A percentile compares a stretch with the other conserved stretches of the same genome.
These are phyloP conservation scores for Trichoderma arundinaceum DNA, from an alignment of 2,329 filamentous ascomycete genomes.

Conservation along the genomic window DNA sequence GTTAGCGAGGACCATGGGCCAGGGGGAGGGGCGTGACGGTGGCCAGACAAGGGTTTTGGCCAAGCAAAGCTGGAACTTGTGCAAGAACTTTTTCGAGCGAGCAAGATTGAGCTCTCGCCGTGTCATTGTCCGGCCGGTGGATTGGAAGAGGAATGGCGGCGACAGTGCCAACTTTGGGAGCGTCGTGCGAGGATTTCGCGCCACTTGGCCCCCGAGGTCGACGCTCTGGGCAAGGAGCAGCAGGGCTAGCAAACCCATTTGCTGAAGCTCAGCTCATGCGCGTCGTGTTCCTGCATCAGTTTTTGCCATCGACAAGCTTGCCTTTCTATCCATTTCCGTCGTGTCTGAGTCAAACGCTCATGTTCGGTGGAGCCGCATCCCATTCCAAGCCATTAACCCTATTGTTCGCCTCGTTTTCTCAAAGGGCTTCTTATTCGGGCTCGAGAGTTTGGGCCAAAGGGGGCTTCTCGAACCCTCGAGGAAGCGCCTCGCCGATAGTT, in stretches of 20 bases:
- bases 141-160: conserved; percentile 2
- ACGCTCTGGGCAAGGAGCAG: conserved; percentile 9
- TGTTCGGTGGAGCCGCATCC: conserved; percentile 11
- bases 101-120: not conserved
- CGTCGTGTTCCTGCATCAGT: conserved; percentile 23
- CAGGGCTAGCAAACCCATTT: conserved; percentile 7
- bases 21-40: not conserved
- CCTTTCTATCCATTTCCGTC: conserved; percentile 17
- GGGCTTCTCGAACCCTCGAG: conserved; percentile 24
- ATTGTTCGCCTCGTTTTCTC: conserved; percentile 8
- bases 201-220: not conserved
- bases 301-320: conserved; percentile 2
- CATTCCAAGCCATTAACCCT: conserved; percentile 26
- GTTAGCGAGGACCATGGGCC: conserved; percentile 11
- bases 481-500: not conserved
- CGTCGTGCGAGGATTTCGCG: not conserved
- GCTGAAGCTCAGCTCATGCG: conserved; percentile 25
- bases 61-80: not conserved
- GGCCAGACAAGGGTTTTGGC: not conserved
- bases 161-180: not conserved
- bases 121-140: not conserved
- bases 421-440: not conserved
- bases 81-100: conserved; percentile 1
- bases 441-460: not conserved
- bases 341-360: conserved; percentile 21